Evolutionary conservation across 331 rosid genomes (phyloP), one percentile per base, ranked within the genome.

Genomic region (Prunus yedoensis): DNA sequence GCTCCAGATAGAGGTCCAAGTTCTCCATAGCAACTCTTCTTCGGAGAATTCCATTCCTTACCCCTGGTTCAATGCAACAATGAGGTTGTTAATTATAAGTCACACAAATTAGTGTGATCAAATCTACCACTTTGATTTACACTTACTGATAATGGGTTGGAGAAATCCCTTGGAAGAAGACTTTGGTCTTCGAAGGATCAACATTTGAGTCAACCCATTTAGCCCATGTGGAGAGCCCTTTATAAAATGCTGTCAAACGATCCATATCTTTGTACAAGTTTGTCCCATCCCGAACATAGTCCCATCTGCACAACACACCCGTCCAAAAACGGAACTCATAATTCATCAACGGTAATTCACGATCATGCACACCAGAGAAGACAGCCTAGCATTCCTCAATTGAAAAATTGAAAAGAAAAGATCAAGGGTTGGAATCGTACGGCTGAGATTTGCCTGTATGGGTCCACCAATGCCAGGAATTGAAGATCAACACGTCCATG

Each of bases 381-480:
- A 38, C 9, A 38, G 0, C 41, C 23, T 30, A 3, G 32, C 1
- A 16, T 16, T 27, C 12, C 4, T 16, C 1, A 45, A 7, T 38
- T 38, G 43, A 38, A 6, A 38, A 57, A 0, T 57, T 2, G 25
- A 0, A 45, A 35, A 54, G 4, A 4, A 32, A 12, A 2, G 8
- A 17, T 25, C 61, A 61, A n/a, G 28, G 20, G 38, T 32, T 59
- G 16, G 27, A 21, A 30, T 13, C 82, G 18, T 94, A 94, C 99
- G 89, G 88, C 41, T 86, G 96, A 41, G 94, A 84, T 9, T 76
- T 13, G 83, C 99, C 99, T 0, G 73, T 87, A 85, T 94, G 95
- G 74, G 78, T 75, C 98, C 98, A 94, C 98, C 98, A 94, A 68
- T 94, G 98, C 97, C 98, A 91, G 0, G 98, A 77, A 83, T 94